Evolutionary conservation across 1,139 yeast species (phyloP).

Genomic region (Magnusiomyces fungicola): DNA sequence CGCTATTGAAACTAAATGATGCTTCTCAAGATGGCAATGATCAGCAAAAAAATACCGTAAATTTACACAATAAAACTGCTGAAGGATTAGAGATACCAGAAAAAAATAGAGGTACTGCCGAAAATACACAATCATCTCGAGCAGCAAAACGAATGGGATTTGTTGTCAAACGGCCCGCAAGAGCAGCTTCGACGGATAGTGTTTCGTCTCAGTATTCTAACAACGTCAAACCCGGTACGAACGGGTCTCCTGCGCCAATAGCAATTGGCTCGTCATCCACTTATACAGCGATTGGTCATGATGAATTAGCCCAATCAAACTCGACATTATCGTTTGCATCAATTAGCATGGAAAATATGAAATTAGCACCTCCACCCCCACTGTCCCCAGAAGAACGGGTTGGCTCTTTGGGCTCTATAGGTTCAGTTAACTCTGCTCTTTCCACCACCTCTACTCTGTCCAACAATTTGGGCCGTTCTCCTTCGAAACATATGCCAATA

Average conservation of each 20-base stretch:
- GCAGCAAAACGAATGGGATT: conserved; percentile 38
- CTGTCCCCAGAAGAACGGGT: background rate
- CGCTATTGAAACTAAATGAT: background rate
- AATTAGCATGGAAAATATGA: background rate
- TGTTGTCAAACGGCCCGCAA: conserved; percentile 21
- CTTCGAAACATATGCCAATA: background rate
- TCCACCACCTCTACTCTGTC: background rate
- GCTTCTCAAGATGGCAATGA: background rate
- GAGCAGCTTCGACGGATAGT: background rate
- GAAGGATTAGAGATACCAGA: too few relatives aligned
- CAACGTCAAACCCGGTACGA: too few relatives aligned
- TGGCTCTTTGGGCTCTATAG: background rate
- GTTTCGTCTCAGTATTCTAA: background rate
- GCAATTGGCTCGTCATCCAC: too few relatives aligned
- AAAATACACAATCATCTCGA: conserved; percentile 41
- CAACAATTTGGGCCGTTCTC: background rate
- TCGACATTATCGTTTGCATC: background rate
- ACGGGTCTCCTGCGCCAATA: too few relatives aligned
- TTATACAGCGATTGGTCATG: too few relatives aligned
- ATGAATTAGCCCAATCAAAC: background rate
- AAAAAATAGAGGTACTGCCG: too few relatives aligned
- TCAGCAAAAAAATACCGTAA: too few relatives aligned
- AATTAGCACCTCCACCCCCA: background rate
- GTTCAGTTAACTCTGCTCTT: background rate
- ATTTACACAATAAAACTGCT: too few relatives aligned